Conservation (phyloP, 257 asterid species). For the Parsonsia alboflavescens region DNA sequence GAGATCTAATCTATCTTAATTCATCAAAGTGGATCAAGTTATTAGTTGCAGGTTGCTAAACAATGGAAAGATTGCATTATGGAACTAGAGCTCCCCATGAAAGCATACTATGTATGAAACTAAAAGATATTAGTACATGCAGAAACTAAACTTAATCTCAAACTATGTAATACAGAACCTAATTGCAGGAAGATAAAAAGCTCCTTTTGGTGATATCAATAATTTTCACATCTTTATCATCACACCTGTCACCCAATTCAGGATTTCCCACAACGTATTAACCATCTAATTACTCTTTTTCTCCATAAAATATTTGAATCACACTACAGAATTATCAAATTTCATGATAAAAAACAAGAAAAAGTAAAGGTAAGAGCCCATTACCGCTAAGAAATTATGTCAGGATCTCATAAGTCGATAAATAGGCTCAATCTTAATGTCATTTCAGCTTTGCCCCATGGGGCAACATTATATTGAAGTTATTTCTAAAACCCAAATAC, state of each 20-base stretch:
- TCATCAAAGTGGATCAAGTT: neutral
- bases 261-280: neutral
- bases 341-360: neutral
- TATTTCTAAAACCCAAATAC: neutral
- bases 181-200: neutral
- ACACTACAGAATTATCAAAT: neutral
- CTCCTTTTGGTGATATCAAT: neutral
- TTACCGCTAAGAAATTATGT: too few relatives aligned
- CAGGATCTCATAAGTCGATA: neutral
- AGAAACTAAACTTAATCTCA: too few relatives aligned
- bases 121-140: neutral
- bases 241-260: neutral
- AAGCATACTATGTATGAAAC: neutral
- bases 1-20: neutral
- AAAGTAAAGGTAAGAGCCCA: too few relatives aligned
- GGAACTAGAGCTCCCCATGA: neutral
- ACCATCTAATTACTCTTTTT: neutral
- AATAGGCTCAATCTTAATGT: neutral
- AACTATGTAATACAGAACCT: neutral
- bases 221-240: neutral
- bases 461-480: neutral
- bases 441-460: too few relatives aligned
- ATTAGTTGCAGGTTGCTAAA: neutral
- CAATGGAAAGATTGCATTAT: neutral
- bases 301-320: neutral